These are phyloP conservation scores for Melastoma malabathricum DNA, from an alignment of 345 rosid genomes.

Conservation along the genomic window DNA sequence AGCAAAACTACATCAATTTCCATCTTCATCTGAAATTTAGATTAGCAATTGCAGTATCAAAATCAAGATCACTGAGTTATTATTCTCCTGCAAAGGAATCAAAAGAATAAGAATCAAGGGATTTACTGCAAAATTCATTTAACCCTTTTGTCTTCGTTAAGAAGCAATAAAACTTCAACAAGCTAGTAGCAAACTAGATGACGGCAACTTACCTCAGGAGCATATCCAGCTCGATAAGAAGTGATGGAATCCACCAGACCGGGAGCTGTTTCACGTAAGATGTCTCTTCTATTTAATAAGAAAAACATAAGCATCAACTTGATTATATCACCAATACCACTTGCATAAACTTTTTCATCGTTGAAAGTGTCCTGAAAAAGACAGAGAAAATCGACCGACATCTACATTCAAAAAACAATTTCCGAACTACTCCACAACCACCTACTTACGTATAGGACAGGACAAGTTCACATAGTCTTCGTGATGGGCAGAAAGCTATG, in stretches of 20 bases:
- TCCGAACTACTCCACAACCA: slow-evolving; percentile 4
- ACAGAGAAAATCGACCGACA: too few species aligned
- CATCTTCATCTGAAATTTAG: too few species aligned
- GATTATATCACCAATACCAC: background rate
- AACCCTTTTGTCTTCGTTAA: too few species aligned
- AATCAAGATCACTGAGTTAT: too few species aligned
- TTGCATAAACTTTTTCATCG: too few species aligned
- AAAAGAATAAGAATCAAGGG: too few species aligned
- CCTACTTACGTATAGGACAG: slow-evolving; percentile 58
- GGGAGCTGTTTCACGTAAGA: slow-evolving; percentile 57
- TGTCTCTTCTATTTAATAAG: too few species aligned
- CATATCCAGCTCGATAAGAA: slow-evolving; percentile 88
- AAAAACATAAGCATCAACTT: slow-evolving; percentile 8
- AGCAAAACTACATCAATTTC: too few species aligned
- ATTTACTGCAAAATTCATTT: too few species aligned
- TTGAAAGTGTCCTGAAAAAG: too few species aligned
- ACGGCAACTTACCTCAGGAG: slow-evolving; percentile 45
- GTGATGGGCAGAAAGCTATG: slow-evolving; percentile 83
- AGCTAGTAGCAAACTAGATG: background rate
- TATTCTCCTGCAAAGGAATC: too few species aligned
- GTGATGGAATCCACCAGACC: slow-evolving; percentile 51
- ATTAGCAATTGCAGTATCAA: too few species aligned
- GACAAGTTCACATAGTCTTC: slow-evolving; percentile 88
- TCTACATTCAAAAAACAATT: background rate
- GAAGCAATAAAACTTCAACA: background rate